These are phyloP conservation scores for Fusarium mangiferae DNA, from an alignment of 2,329 filamentous ascomycete species.

Conservation along the genomic window DNA sequence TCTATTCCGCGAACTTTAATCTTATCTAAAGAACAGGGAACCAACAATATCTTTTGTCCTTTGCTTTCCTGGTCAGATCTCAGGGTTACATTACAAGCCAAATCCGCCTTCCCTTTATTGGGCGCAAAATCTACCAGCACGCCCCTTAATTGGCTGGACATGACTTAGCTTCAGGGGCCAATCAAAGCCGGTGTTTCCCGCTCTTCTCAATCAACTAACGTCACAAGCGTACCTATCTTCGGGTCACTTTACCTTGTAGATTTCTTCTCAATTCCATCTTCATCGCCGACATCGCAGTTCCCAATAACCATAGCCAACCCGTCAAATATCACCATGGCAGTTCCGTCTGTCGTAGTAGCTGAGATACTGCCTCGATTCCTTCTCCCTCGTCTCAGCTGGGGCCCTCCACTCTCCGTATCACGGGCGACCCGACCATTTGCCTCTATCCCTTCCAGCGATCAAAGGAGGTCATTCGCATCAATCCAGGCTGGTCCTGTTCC, in stretches of 20 bases:
- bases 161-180: constrained; percentile 19
- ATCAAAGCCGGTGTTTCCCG: constrained; percentile 43
- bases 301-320: background rate
- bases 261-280: constrained; percentile 25
- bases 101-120: constrained; percentile 23
- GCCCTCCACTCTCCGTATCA: constrained; percentile 44
- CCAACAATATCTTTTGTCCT: background rate
- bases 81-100: background rate
- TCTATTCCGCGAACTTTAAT: background rate
- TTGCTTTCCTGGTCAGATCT: background rate
- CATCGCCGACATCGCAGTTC: constrained; percentile 15
- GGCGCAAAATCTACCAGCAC: background rate
- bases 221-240: constrained; percentile 28
- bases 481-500: constrained; percentile 30
- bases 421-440: constrained; percentile 36
- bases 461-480: constrained; percentile 35
- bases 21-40: background rate
- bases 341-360: constrained; percentile 42
- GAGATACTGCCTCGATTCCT: constrained; percentile 63
- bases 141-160: constrained; percentile 24
- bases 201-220: constrained; percentile 30
- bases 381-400: constrained; percentile 67
- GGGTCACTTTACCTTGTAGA: constrained; percentile 12
- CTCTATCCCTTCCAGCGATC: constrained; percentile 21
- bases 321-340: constrained; percentile 41